These are phyloP conservation scores for Trichopus zeylanicus DNA, from an alignment of 116 monocot species.

Conservation along the genomic window DNA sequence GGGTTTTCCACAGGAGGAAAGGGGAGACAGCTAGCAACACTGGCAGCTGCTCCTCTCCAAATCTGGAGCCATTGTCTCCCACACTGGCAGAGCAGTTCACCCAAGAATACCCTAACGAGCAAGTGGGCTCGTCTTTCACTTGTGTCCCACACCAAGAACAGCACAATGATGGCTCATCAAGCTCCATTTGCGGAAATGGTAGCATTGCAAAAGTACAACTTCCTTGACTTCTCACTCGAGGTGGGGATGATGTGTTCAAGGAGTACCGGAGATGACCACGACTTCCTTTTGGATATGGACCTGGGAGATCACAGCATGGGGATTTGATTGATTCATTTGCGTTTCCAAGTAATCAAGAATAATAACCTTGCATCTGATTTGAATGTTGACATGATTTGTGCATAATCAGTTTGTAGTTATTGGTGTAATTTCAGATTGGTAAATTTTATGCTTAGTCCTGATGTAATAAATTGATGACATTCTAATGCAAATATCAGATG, in stretches of 20 bases:
- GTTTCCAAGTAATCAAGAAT: background rate
- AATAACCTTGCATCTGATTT: no score
- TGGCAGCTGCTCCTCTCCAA: conserved; percentile 6
- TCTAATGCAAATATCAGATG: no score
- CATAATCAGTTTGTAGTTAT: no score
- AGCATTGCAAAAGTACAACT: conserved; percentile 11
- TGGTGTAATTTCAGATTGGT: no score
- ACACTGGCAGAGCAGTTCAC: no score
- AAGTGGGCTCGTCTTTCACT: no score
- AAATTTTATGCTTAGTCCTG: no score
- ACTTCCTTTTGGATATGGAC: conserved; percentile 6
- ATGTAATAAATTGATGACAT: no score
- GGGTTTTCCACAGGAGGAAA: conserved; percentile 74
- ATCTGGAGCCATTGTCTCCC: no score
- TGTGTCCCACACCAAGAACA: background rate
- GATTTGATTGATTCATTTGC: background rate
- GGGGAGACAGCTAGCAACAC: conserved; percentile 13
- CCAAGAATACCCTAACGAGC: background rate
- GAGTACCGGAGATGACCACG: conserved; percentile 12
- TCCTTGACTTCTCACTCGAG: conserved; percentile 21
- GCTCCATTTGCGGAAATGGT: conserved; percentile 4
- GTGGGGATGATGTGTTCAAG: conserved; percentile 3
- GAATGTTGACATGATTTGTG: no score
- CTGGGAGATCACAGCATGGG: background rate
- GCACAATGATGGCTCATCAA: no score